These are phyloP conservation scores for Margaritispora aquatica DNA, from an alignment of 495 filamentous ascomycete genomes.

Conservation along the genomic window DNA sequence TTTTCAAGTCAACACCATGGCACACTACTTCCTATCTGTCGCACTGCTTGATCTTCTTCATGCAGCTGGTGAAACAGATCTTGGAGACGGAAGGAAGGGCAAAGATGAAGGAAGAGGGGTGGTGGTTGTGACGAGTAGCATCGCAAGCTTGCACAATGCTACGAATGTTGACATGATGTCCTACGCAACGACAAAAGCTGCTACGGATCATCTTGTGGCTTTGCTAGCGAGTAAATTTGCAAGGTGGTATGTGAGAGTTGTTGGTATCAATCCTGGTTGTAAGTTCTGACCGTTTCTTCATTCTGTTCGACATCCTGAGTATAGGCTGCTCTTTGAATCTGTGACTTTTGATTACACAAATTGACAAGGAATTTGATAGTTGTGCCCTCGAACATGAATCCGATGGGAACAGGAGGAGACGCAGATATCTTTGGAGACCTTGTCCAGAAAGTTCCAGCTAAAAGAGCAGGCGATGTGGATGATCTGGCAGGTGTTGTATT, in stretches of 20 bases:
- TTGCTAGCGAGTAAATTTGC: conserved; percentile 37
- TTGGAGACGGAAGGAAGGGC: conserved; percentile 21
- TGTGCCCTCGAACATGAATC: conserved; percentile 43
- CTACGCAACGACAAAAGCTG: conserved; percentile 40
- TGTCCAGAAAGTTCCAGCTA: conserved; percentile 39
- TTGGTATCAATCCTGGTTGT: conserved; percentile 42
- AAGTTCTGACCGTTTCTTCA: conserved; percentile 14
- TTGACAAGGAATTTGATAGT: too few relatives aligned
- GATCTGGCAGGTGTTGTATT: conserved; percentile 37
- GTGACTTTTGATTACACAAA: too few relatives aligned
- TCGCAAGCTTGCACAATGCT: conserved; percentile 42
- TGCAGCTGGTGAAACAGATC: conserved; percentile 22
- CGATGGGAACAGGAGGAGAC: conserved; percentile 28
- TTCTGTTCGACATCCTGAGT: too few relatives aligned
- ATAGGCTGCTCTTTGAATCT: too few relatives aligned
- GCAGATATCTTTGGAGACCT: conserved; percentile 38
- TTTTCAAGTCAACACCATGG: conserved; percentile 37
- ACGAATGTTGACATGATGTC: conserved; percentile 42
- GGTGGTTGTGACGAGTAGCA: conserved; percentile 36
- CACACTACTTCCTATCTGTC: conserved; percentile 39
- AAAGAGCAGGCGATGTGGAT: conserved; percentile 30
- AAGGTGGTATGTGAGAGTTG: conserved; percentile 37
- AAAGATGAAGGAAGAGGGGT: conserved; percentile 35
- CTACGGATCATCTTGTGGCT: conserved; percentile 38
- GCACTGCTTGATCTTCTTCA: conserved; percentile 34